A percentile compares a stretch with the other conserved stretches of the same genome.
Conservation (phyloP, 768 basidiomycete genomes). For the Tephrocybe rancida region DNA sequence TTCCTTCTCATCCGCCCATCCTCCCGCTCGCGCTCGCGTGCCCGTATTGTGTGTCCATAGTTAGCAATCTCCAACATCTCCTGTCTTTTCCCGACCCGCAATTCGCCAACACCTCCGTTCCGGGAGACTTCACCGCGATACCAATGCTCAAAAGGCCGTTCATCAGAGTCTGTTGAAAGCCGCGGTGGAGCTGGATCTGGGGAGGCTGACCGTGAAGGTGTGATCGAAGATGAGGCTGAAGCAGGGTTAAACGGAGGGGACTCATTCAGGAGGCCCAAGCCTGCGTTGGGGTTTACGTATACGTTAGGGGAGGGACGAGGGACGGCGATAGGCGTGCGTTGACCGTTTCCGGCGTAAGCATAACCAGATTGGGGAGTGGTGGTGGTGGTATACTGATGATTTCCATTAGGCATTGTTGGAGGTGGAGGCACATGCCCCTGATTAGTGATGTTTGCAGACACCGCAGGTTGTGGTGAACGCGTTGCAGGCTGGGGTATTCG, state of each 20-base stretch:
- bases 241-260: conserved; percentile 58
- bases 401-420: conserved; percentile 17
- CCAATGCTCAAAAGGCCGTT: conserved; percentile 87
- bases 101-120: conserved; percentile 88
- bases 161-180: conserved; percentile 74
- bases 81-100: conserved; percentile 69
- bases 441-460: conserved; percentile 19
- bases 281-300: conserved; percentile 15
- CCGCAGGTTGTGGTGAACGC: conserved; percentile 30
- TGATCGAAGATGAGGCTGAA: conserved; percentile 47
- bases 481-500: conserved; percentile 47
- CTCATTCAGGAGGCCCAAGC: conserved; percentile 61
- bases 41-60: conserved; percentile 66
- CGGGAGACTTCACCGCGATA: conserved; percentile 85
- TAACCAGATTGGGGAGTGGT: conserved; percentile 12
- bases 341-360: conserved; percentile 3
- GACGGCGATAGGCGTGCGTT: conserved; percentile 4
- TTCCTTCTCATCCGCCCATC: conserved; percentile 40
- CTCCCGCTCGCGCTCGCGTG: conserved; percentile 23
- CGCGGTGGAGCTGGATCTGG: conserved; percentile 47
- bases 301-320: background rate
- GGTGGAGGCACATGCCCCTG: conserved; percentile 14
- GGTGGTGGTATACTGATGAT: conserved; percentile 21
- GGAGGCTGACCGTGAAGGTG: conserved; percentile 32
- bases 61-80: conserved; percentile 91